Conservation (phyloP, 345 rosid species). For the Eucalyptus pauciflora region DNA sequence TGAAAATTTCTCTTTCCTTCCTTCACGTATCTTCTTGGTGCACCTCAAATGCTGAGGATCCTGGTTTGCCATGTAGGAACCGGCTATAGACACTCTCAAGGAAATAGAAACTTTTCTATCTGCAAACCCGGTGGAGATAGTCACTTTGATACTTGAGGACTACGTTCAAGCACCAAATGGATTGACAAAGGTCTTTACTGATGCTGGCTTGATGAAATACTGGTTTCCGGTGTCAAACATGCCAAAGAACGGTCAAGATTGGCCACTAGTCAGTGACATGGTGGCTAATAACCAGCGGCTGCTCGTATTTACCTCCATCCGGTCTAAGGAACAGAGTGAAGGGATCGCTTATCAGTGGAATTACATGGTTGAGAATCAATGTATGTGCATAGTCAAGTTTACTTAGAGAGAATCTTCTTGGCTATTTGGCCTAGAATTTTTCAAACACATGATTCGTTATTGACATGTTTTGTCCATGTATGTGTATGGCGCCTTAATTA, state of each 20-base stretch:
- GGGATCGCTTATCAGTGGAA: slow-evolving; percentile 74
- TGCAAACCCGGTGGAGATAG: slow-evolving; percentile 38
- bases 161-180: slow-evolving; percentile 44
- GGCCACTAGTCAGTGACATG: slow-evolving; percentile 68
- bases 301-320: slow-evolving; percentile 43
- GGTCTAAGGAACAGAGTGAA: slow-evolving; percentile 44
- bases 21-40: neutral
- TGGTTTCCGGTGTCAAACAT: slow-evolving; percentile 47
- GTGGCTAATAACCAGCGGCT: slow-evolving; percentile 42
- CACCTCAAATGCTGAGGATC: neutral
- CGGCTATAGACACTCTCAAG: slow-evolving; percentile 41
- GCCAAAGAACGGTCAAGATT: slow-evolving; percentile 52
- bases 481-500: slow-evolving; percentile 22
- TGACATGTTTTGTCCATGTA: neutral
- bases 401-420: neutral
- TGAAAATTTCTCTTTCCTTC: neutral
- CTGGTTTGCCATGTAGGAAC: slow-evolving; percentile 18
- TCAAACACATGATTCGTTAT: neutral
- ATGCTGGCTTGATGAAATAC: slow-evolving; percentile 52
- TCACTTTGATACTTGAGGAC: slow-evolving; percentile 60
- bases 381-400: slow-evolving; percentile 5
- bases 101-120: slow-evolving; percentile 58
- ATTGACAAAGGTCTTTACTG: slow-evolving; percentile 41
- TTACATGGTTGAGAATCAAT: slow-evolving; percentile 76
- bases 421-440: neutral